These are phyloP conservation scores for Aspergillus quadrilineatus DNA, from an alignment of 2,329 filamentous ascomycete genomes.

Conservation along the genomic window DNA sequence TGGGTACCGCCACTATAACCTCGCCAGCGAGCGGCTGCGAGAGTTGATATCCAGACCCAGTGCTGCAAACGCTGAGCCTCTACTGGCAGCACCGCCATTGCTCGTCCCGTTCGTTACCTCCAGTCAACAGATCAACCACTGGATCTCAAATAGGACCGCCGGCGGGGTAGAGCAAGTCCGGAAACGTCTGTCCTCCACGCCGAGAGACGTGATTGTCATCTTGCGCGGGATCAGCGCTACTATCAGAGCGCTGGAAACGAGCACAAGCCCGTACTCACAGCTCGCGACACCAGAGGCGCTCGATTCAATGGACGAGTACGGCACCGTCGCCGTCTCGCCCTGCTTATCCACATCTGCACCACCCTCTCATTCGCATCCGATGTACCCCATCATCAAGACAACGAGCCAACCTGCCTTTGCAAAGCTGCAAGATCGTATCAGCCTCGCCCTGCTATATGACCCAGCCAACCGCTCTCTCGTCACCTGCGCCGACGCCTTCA, in stretches of 20 bases:
- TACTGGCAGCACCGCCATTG: neutral
- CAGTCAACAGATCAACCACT: constrained; percentile 6
- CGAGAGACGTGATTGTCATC: neutral
- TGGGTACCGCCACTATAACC: constrained; percentile 1
- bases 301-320: neutral
- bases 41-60: neutral
- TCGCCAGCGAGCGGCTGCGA: neutral
- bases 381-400: neutral
- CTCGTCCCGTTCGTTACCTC: neutral
- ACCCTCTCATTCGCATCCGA: neutral
- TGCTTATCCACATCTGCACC: neutral
- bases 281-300: neutral
- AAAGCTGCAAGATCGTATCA: neutral
- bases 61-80: neutral
- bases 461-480: neutral
- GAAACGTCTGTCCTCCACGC: neutral
- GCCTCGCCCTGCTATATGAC: neutral
- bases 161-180: neutral
- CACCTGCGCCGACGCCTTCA: constrained; percentile 1
- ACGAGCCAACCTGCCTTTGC: neutral
- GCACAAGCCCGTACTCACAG: neutral
- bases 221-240: neutral
- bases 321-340: neutral
- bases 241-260: neutral
- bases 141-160: neutral